These are phyloP conservation scores for Microcyclosporella mali DNA, from an alignment of 2,329 filamentous ascomycete genomes.

Conservation along the genomic window DNA sequence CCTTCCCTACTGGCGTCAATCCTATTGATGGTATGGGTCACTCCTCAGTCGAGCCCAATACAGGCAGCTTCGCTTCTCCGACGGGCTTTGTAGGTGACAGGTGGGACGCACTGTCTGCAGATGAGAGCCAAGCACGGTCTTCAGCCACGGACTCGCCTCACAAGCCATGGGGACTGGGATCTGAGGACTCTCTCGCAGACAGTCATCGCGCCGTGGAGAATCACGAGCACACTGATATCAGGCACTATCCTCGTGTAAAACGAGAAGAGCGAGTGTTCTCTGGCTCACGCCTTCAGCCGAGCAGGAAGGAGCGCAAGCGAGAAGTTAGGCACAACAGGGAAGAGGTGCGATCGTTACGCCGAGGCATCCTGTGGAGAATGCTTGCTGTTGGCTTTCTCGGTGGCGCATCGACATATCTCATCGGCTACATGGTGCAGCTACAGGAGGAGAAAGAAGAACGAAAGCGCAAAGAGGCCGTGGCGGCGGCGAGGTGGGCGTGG, in stretches of 20 bases:
- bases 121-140: conserved; percentile 16
- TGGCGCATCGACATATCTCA: too few relatives aligned
- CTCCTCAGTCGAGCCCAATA: conserved; percentile 29
- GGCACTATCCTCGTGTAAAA: conserved; percentile 40
- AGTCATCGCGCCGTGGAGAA: not conserved
- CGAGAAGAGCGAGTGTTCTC: conserved; percentile 46
- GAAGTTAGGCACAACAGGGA: not conserved
- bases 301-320: conserved; percentile 21
- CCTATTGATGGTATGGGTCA: conserved; percentile 47
- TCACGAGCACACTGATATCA: conserved; percentile 29
- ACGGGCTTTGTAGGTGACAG: conserved; percentile 52
- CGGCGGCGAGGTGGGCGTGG: conserved; percentile 12
- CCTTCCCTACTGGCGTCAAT: conserved; percentile 39
- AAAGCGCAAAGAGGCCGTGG: conserved; percentile 22
- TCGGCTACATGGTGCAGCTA: too few relatives aligned
- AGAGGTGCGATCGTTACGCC: too few relatives aligned
- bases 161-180: not conserved
- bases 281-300: conserved; percentile 32
- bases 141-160: conserved; percentile 12
- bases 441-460: conserved; percentile 17
- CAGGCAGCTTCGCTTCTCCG: conserved; percentile 57
- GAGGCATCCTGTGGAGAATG: too few relatives aligned
- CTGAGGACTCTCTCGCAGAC: too few relatives aligned
- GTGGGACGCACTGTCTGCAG: conserved; percentile 46
- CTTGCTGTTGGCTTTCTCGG: too few relatives aligned